Conservation (phyloP, 495 filamentous ascomycete species). For the Darksidea phi region DNA sequence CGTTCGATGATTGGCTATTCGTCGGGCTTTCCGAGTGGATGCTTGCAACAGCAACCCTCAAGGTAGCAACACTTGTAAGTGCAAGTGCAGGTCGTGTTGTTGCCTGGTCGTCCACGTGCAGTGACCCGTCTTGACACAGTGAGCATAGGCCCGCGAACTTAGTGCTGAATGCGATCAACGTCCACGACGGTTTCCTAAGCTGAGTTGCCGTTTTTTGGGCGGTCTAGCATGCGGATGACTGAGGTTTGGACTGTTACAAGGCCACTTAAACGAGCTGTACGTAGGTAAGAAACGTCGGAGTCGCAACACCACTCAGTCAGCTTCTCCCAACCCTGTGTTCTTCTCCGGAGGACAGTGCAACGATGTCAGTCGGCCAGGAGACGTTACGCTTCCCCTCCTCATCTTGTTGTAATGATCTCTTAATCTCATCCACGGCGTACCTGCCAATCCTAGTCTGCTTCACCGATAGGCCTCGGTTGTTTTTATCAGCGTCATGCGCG, state of each 20-base stretch:
- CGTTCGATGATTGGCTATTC: not conserved
- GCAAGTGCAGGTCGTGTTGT: not conserved
- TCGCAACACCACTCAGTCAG: conserved; percentile 3
- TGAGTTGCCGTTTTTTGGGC: too few relatives aligned
- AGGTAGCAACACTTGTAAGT: not conserved
- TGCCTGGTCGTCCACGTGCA: not conserved
- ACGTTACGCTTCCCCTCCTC: conserved; percentile 1
- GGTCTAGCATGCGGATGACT: too few relatives aligned
- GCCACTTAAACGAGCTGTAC: not conserved
- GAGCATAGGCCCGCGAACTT: not conserved
- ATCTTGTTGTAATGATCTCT: conserved; percentile 36
- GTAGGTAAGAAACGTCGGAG: not conserved
- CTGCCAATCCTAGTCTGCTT: conserved; percentile 50
- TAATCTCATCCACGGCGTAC: conserved; percentile 50
- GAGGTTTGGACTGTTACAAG: too few relatives aligned
- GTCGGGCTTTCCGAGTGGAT: not conserved
- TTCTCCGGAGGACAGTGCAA: conserved; percentile 27
- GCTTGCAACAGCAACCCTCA: not conserved
- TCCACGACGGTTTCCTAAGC: not conserved
- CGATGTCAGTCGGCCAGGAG: conserved; percentile 7
- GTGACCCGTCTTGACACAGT: not conserved
- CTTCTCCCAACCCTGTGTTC: conserved; percentile 23
- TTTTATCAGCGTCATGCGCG: conserved; percentile 66
- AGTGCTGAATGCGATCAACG: not conserved
- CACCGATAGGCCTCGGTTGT: conserved; percentile 54